phyloP scores from a whole-genome alignment of 495 filamentous ascomycete species.

The Penicillium canariense region DNA sequence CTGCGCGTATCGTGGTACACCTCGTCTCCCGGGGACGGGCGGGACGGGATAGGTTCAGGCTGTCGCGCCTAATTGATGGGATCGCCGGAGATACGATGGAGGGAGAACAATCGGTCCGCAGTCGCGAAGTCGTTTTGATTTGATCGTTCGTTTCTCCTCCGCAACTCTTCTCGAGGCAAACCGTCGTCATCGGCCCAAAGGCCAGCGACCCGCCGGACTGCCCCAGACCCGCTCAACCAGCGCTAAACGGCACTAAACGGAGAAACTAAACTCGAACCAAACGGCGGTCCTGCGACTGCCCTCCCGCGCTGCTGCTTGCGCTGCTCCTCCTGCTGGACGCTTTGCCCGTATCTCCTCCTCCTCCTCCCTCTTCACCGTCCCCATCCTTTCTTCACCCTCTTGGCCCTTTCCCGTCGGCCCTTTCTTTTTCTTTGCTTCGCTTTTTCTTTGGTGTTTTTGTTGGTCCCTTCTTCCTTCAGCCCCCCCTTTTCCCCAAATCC shows the following conservation, averaged over 20 bases:
- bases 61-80: too few relatives aligned
- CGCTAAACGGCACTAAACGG: too few relatives aligned
- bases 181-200: too few relatives aligned
- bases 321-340: not conserved
- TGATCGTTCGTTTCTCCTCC: too few relatives aligned
- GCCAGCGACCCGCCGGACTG: not conserved
- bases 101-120: too few relatives aligned
- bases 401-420: conserved; percentile 8
- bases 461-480: conserved; percentile 38
- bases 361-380: conserved; percentile 10
- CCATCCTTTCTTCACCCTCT: conserved; percentile 6
- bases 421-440: conserved; percentile 11
- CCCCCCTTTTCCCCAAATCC: conserved; percentile 53
- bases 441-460: conserved; percentile 3
- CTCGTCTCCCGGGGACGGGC: too few relatives aligned
- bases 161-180: too few relatives aligned
- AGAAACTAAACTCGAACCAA: too few relatives aligned
- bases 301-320: not conserved
- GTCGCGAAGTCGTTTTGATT: too few relatives aligned
- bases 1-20: too few relatives aligned
- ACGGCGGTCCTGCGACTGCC: not conserved
- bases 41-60: too few relatives aligned
- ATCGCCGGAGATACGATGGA: too few relatives aligned
- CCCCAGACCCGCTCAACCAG: conserved; percentile 16
- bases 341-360: conserved; percentile 8